Evolutionary conservation across 495 filamentous ascomycete genomes (phyloP), one percentile per base, ranked within the genome.

Genomic region (Penicillium turbatum): DNA sequence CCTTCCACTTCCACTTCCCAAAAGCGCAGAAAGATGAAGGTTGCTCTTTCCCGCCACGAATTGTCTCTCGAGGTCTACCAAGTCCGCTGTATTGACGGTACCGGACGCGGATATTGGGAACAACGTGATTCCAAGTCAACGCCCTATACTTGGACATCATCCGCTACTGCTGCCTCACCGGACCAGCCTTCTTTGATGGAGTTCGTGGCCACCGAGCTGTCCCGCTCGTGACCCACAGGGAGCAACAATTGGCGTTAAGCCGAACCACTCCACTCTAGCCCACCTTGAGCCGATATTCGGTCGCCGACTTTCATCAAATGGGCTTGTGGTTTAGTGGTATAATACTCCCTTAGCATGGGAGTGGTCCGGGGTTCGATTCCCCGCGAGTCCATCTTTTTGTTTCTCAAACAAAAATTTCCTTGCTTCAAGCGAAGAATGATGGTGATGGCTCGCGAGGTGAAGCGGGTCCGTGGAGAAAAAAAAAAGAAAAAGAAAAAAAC

Each of bases 341-440:
- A 66, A 64, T 57, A 53, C 57, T 56, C 57, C 45, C 57, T 70
- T 70, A 64, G 67, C 60, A 64, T 72, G 68, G 69, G 69, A 70
- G 71, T 72, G 68, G 72, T 76, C 74, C 70, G 66, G 73, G 72
- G 69, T 75, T 77, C 72, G 71, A 76, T 74, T 75, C 70, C 71
- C 72, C 64, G 72, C 72, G 70, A 43, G 41, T 49, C 46, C 36
- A 44, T 26, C 29, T 46, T 51, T 44, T 49, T 43, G 13, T 34
- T 56, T 15, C 10, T 27, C 37, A 35, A 24, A 32, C 15, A 21
- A n/a, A n/a, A n/a, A 31, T 41, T 40, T 55, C 4, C 2, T 24
- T 44, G n/a, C 27, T 31, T 29, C 3, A 27, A 26, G 13, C 13
- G 11, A n/a, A 31, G 42, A 19, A 12, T 1, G 29, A 19, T 34